A percentile compares a stretch with the other conserved stretches of the same genome.
These are phyloP conservation scores for Sugiyamaella floridensis DNA, from an alignment of 805 yeast species.

Conservation along the genomic window DNA sequence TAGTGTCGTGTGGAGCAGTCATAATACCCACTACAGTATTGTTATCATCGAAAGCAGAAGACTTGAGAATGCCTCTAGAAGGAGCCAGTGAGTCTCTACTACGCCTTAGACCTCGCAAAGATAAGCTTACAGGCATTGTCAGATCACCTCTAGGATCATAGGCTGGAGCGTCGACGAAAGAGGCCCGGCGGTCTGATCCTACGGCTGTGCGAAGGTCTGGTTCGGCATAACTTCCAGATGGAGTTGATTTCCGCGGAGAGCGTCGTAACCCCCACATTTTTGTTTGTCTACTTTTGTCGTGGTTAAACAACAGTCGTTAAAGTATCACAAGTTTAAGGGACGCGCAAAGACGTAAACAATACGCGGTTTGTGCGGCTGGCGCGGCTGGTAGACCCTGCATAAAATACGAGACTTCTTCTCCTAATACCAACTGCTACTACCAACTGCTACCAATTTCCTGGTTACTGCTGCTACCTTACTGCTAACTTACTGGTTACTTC, in stretches of 20 bases:
- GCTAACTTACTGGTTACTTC: too few relatives aligned
- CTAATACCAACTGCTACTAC: too few relatives aligned
- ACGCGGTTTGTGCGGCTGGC: too few relatives aligned
- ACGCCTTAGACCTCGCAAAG: neutral
- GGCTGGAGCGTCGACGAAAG: neutral
- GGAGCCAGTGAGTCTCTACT: constrained; percentile 34
- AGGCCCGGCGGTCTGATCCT: neutral
- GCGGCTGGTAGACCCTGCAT: too few relatives aligned
- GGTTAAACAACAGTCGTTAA: too few relatives aligned
- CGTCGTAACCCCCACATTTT: neutral
- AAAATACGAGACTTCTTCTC: too few relatives aligned
- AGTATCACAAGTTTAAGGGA: too few relatives aligned
- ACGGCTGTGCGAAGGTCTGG: neutral
- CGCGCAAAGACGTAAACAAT: too few relatives aligned
- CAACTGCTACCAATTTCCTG: too few relatives aligned
- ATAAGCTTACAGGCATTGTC: neutral
- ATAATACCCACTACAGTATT: constrained; percentile 36
- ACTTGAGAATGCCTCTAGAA: constrained; percentile 36
- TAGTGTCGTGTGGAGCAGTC: constrained; percentile 19
- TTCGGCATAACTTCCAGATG: neutral
- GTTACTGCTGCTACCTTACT: too few relatives aligned
- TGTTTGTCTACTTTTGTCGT: too few relatives aligned
- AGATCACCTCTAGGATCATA: neutral
- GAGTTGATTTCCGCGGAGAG: neutral
- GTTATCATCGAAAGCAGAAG: constrained; percentile 21